Percentiles rank a stretch among this genome's conserved stretches.
phyloP scores from a whole-genome alignment of 2,329 filamentous ascomycete genomes.

The Aspergillus clavatus region DNA sequence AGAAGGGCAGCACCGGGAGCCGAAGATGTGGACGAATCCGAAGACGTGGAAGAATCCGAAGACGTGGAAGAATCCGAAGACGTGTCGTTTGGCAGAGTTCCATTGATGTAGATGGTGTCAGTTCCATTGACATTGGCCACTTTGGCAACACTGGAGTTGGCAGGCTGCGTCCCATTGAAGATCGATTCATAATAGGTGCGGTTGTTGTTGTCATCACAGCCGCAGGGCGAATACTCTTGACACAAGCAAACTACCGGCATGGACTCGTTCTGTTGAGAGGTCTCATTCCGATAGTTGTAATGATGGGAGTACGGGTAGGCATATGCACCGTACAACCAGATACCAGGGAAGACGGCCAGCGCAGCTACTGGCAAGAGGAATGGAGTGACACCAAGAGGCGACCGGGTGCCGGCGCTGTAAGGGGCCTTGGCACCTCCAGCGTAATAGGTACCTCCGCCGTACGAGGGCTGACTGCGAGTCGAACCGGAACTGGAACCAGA shows the following conservation, averaged over 20 bases:
- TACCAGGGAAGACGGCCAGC: slow-evolving; percentile 47
- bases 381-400: slow-evolving; percentile 47
- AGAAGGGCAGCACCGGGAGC: slow-evolving; percentile 16
- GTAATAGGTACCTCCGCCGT: slow-evolving; percentile 51
- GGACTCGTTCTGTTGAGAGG: slow-evolving; percentile 44
- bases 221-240: slow-evolving; percentile 50
- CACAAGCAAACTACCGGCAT: slow-evolving; percentile 55
- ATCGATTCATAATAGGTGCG: slow-evolving; percentile 40
- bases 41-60: no score
- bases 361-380: slow-evolving; percentile 46
- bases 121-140: slow-evolving; percentile 42
- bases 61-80: slow-evolving; percentile 33
- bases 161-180: slow-evolving; percentile 38
- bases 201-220: slow-evolving; percentile 52
- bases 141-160: slow-evolving; percentile 36
- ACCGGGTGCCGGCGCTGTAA: slow-evolving; percentile 44
- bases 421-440: slow-evolving; percentile 50
- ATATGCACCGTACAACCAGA: slow-evolving; percentile 54
- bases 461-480: slow-evolving; percentile 35
- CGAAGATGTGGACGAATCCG: slow-evolving; percentile 24
- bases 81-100: slow-evolving; percentile 44
- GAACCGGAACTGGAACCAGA: background rate
- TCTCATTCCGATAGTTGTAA: slow-evolving; percentile 45
- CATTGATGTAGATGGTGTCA: slow-evolving; percentile 45
- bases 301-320: slow-evolving; percentile 50